phyloP scores from a whole-genome alignment of 306 rosid species.

The Cucumis melo region DNA sequence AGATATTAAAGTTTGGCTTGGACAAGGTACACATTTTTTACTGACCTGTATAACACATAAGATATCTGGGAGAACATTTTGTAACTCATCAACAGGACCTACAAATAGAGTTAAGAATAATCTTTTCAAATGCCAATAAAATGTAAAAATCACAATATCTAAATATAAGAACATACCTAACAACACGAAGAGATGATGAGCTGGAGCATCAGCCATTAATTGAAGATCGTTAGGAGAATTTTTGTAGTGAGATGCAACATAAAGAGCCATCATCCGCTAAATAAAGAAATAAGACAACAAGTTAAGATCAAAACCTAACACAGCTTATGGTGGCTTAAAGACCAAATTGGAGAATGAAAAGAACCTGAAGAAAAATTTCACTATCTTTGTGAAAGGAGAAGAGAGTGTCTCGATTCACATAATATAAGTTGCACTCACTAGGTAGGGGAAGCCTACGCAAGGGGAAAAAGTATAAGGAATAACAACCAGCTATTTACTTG shows the following conservation, averaged over 20 bases:
- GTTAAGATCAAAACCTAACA: background rate
- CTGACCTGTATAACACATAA: constrained; percentile 84
- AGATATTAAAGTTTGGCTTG: background rate
- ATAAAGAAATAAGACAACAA: constrained; percentile 12
- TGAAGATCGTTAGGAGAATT: constrained; percentile 95
- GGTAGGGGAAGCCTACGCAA: constrained; percentile 61
- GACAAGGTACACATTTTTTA: background rate
- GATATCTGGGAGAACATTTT: constrained; percentile 88
- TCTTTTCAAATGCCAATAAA: background rate
- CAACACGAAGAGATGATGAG: constrained; percentile 83
- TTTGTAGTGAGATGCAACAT: constrained; percentile 88
- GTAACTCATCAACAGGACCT: constrained; percentile 89
- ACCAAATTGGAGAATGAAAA: background rate
- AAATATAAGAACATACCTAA: constrained; percentile 48
- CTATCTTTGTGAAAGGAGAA: constrained; percentile 84
- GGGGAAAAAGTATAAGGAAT: background rate
- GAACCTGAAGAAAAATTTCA: constrained; percentile 82
- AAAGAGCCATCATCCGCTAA: constrained; percentile 96
- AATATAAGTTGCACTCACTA: constrained; percentile 77
- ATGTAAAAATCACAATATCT: background rate
- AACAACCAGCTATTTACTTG: background rate
- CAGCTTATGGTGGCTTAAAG: background rate
- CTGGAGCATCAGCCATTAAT: constrained; percentile 95
- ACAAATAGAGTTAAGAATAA: constrained; percentile 8
- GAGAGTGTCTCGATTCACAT: constrained; percentile 87